Conservation (phyloP, 2,329 filamentous ascomycete genomes). For the Fusarium anguioides region DNA sequence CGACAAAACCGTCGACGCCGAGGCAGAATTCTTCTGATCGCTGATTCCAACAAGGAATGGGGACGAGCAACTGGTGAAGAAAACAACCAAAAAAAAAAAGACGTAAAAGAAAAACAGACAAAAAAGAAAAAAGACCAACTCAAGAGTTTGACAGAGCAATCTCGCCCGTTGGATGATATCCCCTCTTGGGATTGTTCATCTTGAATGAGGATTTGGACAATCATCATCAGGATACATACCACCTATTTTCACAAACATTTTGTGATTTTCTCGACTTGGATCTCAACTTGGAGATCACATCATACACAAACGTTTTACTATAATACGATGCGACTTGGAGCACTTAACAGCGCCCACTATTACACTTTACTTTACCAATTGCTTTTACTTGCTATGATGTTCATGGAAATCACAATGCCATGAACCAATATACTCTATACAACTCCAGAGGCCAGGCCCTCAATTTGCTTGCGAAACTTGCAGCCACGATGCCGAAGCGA, state of each 20-base stretch:
- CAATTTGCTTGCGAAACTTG: neutral
- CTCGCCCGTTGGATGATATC: neutral
- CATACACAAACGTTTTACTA: neutral
- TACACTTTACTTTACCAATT: neutral
- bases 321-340: neutral
- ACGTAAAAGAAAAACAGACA: neutral
- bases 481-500: neutral
- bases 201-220: neutral
- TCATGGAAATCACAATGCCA: neutral
- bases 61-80: neutral
- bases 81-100: neutral
- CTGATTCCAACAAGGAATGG: neutral
- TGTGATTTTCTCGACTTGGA: neutral
- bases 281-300: neutral
- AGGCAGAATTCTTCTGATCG: slow-evolving; percentile 6
- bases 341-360: neutral
- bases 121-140: neutral
- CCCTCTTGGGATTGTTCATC: neutral
- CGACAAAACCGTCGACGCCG: neutral
- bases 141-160: neutral
- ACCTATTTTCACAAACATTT: neutral
- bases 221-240: neutral
- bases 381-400: neutral
- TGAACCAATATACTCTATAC: neutral
- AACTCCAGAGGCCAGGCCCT: neutral